phyloP scores from a whole-genome alignment of 1,284 basidiomycete genomes.

The Gymnopus androsaceus region DNA sequence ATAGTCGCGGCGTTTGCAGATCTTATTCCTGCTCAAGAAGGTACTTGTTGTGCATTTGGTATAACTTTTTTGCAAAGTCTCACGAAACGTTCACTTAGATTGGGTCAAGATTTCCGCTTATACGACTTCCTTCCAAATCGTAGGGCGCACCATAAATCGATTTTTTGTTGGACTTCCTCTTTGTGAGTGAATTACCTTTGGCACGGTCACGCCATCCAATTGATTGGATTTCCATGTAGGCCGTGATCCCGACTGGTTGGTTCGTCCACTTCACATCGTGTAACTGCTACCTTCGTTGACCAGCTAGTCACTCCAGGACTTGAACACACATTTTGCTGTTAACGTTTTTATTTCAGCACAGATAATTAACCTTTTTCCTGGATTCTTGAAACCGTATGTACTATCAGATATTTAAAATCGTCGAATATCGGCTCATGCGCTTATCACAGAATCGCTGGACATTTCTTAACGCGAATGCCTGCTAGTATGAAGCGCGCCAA shows the following conservation, averaged over 20 bases:
- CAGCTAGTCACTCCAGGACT: background rate
- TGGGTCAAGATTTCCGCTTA: conserved; percentile 30
- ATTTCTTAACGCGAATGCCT: conserved; percentile 2
- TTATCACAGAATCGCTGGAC: background rate
- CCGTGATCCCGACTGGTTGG: conserved; percentile 18
- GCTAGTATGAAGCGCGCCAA: background rate
- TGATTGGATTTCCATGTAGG: background rate
- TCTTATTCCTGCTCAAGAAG: conserved; percentile 10
- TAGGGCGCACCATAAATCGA: conserved; percentile 31
- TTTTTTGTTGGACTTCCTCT: conserved; percentile 36
- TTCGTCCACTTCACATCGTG: conserved; percentile 16
- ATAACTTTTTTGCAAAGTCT: background rate
- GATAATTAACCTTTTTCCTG: conserved; percentile 11
- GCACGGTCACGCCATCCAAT: background rate
- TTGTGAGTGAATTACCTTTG: conserved; percentile 27
- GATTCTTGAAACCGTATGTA: conserved; percentile 10
- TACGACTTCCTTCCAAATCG: conserved; percentile 19
- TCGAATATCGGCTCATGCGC: background rate
- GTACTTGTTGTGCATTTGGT: background rate
- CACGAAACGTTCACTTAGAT: conserved; percentile 21
- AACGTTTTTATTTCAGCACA: conserved; percentile 1
- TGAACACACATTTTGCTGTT: conserved; percentile 7
- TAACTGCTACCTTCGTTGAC: background rate
- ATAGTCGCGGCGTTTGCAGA: conserved; percentile 27
- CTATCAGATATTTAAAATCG: background rate